Evolutionary conservation across 805 yeast genomes (phyloP).

Genomic region (Jamesozyma jinghongensis): DNA sequence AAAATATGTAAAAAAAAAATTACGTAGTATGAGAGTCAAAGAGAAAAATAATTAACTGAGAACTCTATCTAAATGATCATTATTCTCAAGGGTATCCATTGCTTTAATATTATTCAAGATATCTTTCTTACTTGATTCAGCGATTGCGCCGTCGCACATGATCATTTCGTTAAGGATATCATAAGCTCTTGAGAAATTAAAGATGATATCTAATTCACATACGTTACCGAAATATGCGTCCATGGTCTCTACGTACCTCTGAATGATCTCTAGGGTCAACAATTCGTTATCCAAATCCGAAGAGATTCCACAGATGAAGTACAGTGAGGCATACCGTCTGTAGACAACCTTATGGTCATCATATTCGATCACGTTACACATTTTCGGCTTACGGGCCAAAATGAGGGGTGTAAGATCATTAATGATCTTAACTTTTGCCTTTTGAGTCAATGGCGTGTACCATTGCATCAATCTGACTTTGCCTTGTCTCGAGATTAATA

Average conservation of each 20-base stretch:
- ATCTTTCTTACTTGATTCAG: conserved; percentile 75
- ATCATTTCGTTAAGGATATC: conserved; percentile 83
- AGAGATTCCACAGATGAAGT: conserved; percentile 72
- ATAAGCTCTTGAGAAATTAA: conserved; percentile 91
- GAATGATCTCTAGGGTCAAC: conserved; percentile 75
- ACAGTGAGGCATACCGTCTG: conserved; percentile 86
- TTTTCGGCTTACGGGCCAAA: conserved; percentile 76
- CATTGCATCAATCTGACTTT: conserved; percentile 89
- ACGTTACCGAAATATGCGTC: conserved; percentile 93
- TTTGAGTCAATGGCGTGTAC: conserved; percentile 77
- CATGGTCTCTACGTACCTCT: conserved; percentile 93
- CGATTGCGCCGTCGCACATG: conserved; percentile 72
- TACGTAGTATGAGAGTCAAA: too few species aligned
- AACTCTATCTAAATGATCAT: conserved; percentile 50
- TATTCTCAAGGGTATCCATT: conserved; percentile 79
- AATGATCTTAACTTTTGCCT: conserved; percentile 75
- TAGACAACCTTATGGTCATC: conserved; percentile 71
- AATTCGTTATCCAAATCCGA: conserved; percentile 61
- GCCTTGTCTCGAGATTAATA: conserved; percentile 88
- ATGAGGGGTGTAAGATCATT: conserved; percentile 82
- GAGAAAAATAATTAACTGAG: too few species aligned
- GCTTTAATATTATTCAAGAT: conserved; percentile 67
- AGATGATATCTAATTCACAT: conserved; percentile 92
- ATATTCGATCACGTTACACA: conserved; percentile 91
- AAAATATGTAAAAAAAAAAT: too few species aligned